A percentile compares a stretch with the other conserved stretches of the same genome.
These are phyloP conservation scores for Penicillium mononematosum DNA, from an alignment of 495 filamentous ascomycete genomes.

Conservation along the genomic window DNA sequence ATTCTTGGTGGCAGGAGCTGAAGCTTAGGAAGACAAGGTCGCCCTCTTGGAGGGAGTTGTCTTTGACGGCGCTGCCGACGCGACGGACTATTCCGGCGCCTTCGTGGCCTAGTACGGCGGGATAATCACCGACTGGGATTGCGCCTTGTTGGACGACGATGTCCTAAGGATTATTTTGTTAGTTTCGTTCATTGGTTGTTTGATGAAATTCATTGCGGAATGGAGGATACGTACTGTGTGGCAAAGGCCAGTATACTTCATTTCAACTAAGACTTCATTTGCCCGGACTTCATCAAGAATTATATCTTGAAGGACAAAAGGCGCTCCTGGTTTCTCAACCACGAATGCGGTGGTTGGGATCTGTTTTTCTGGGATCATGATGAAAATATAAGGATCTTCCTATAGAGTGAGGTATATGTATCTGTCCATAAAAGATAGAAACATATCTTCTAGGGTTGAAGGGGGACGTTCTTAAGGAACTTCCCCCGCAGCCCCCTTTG, in stretches of 20 bases:
- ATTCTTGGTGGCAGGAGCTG: slow-evolving; percentile 32
- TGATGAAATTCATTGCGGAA: background rate
- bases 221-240: slow-evolving; percentile 27
- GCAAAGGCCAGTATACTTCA: slow-evolving; percentile 37
- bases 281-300: slow-evolving; percentile 29
- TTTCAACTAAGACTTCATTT: slow-evolving; percentile 35
- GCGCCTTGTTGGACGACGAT: slow-evolving; percentile 37
- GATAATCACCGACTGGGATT: slow-evolving; percentile 34
- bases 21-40: slow-evolving; percentile 50
- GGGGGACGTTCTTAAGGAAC: background rate
- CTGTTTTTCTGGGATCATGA: slow-evolving; percentile 21
- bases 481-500: background rate
- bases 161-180: slow-evolving; percentile 17
- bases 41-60: slow-evolving; percentile 38
- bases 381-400: background rate
- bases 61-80: slow-evolving; percentile 43
- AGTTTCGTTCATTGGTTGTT: background rate
- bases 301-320: slow-evolving; percentile 31
- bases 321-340: slow-evolving; percentile 25
- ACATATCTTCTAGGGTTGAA: background rate
- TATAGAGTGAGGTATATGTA: background rate
- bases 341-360: slow-evolving; percentile 33
- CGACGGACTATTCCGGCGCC: slow-evolving; percentile 49
- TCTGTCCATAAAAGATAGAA: background rate
- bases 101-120: slow-evolving; percentile 53